Percentiles rank a stretch among this genome's conserved stretches.
Evolutionary conservation across 805 yeast species (phyloP).

Genomic region (Barnettozyma salicaria): DNA sequence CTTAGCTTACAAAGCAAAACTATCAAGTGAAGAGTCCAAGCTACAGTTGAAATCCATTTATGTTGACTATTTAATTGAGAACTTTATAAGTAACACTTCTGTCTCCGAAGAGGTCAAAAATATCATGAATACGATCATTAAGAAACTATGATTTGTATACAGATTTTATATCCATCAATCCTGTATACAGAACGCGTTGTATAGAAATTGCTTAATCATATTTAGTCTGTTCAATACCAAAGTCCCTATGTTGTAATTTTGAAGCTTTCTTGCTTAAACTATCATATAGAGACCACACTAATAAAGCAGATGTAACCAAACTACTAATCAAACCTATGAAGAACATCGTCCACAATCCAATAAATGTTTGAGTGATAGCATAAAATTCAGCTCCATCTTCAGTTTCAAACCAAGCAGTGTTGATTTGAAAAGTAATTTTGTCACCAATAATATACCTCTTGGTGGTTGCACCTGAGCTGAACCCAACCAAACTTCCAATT

Average conservation of each 20-base stretch:
- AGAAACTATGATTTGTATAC: slow-evolving; percentile 15
- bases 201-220: slow-evolving; percentile 5
- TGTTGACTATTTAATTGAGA: slow-evolving; percentile 19
- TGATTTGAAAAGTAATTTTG: slow-evolving; percentile 47
- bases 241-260: slow-evolving; percentile 10
- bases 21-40: slow-evolving; percentile 25
- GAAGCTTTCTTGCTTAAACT: slow-evolving; percentile 9
- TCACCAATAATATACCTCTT: slow-evolving; percentile 65
- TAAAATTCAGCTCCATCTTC: slow-evolving; percentile 3
- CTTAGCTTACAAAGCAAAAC: slow-evolving; percentile 49
- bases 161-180: not conserved
- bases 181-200: no score
- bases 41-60: slow-evolving; percentile 32
- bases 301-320: slow-evolving; percentile 4
- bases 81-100: slow-evolving; percentile 31
- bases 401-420: slow-evolving; percentile 47
- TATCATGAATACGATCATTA: slow-evolving; percentile 22
- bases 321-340: slow-evolving; percentile 7
- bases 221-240: slow-evolving; percentile 10
- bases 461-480: slow-evolving; percentile 50
- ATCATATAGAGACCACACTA: slow-evolving; percentile 9
- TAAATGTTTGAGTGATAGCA: not conserved
- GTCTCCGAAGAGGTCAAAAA: slow-evolving; percentile 17
- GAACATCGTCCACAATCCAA: slow-evolving; percentile 1
- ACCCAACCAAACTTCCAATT: slow-evolving; percentile 39